Percentiles rank a stretch among this genome's conserved stretches.
These are phyloP conservation scores for Mucor racemosus DNA, from an alignment of 371 early-diverging fungal species.

Conservation along the genomic window DNA sequence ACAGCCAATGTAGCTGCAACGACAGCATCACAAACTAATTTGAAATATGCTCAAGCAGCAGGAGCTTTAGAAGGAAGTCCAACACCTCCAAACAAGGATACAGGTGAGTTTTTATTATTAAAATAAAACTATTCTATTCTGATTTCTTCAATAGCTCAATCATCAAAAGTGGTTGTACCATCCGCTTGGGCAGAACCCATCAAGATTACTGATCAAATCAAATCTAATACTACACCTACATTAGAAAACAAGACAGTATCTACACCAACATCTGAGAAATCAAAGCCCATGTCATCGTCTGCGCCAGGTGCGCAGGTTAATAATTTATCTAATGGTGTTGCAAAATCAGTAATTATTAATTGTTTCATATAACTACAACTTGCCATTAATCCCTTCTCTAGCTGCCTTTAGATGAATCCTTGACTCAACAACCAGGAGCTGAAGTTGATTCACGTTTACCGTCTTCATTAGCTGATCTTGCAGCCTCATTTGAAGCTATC, in stretches of 20 bases:
- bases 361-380: background rate
- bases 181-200: conserved; percentile 36
- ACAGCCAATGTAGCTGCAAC: background rate
- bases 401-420: conserved; percentile 8
- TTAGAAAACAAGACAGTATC: conserved; percentile 4
- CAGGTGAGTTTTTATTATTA: conserved; percentile 8
- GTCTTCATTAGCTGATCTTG: conserved; percentile 79
- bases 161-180: conserved; percentile 19
- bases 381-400: conserved; percentile 30
- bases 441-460: conserved; percentile 73
- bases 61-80: conserved; percentile 22
- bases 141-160: conserved; percentile 10
- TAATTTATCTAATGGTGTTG: conserved; percentile 58
- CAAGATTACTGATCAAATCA: conserved; percentile 29
- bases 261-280: conserved; percentile 24
- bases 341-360: conserved; percentile 48
- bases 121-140: background rate
- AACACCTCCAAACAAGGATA: conserved; percentile 15
- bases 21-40: background rate
- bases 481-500: conserved; percentile 77
- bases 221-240: conserved; percentile 13
- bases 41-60: conserved; percentile 45
- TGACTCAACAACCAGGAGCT: conserved; percentile 31
- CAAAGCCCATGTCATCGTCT: conserved; percentile 31
- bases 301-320: conserved; percentile 36